A percentile compares a stretch with the other conserved stretches of the same genome.
Conservation (phyloP, 1,139 yeast species). For the Arxiozyma slooffiae region DNA sequence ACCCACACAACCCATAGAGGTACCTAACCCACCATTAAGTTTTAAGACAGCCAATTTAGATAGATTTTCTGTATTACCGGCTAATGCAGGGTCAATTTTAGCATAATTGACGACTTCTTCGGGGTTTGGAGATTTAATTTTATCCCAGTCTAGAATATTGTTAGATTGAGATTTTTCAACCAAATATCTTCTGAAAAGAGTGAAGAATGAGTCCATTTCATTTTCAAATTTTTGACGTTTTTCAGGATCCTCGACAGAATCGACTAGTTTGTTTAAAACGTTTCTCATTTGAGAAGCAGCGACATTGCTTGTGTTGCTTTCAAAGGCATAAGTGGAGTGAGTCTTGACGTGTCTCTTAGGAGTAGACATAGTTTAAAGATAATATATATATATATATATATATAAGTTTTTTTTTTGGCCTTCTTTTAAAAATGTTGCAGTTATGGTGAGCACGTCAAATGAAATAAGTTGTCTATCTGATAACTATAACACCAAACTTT, state of each 20-base stretch:
- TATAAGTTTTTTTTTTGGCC: too few relatives aligned
- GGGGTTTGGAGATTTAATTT: conserved; percentile 78
- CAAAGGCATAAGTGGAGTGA: conserved; percentile 71
- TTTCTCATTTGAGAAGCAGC: conserved; percentile 98
- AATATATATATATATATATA: too few relatives aligned
- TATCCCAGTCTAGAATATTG: conserved; percentile 83
- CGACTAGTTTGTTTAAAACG: conserved; percentile 81
- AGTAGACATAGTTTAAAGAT: conserved; percentile 2
- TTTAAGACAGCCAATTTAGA: conserved; percentile 87
- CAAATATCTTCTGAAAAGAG: conserved; percentile 85
- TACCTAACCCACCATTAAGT: conserved; percentile 95
- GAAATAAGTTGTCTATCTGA: background rate
- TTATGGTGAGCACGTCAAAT: background rate
- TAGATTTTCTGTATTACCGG: conserved; percentile 38
- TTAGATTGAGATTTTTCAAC: conserved; percentile 76
- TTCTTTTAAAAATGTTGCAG: background rate
- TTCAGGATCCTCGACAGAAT: conserved; percentile 50
- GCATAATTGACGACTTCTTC: conserved; percentile 82
- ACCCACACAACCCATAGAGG: conserved; percentile 99
- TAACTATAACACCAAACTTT: background rate
- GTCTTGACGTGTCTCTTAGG: conserved; percentile 61
- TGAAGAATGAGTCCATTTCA: conserved; percentile 92
- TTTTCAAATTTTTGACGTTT: conserved; percentile 61
- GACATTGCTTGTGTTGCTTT: conserved; percentile 87
- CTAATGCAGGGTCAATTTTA: conserved; percentile 30